These are phyloP conservation scores for Candida ortonii DNA, from an alignment of 805 yeast species.

Conservation along the genomic window DNA sequence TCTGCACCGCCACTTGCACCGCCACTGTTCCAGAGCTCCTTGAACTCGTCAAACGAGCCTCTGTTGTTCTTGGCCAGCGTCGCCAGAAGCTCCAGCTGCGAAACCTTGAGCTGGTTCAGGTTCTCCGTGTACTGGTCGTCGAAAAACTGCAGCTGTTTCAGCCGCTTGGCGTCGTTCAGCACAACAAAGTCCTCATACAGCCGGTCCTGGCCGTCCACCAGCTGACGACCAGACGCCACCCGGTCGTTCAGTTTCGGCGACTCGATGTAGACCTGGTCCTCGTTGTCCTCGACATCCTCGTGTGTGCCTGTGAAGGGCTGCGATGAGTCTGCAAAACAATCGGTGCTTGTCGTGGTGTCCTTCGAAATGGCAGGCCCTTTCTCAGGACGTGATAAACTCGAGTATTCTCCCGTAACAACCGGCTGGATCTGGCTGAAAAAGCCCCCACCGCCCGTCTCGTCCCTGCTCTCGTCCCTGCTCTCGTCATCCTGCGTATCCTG, in stretches of 20 bases:
- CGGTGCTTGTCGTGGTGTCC: slow-evolving; percentile 18
- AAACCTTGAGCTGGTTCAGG: slow-evolving; percentile 48
- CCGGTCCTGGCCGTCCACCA: slow-evolving; percentile 66
- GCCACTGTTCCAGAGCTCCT: slow-evolving; percentile 28
- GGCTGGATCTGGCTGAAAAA: slow-evolving; percentile 4
- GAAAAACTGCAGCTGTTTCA: slow-evolving; percentile 53
- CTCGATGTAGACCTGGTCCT: slow-evolving; percentile 16
- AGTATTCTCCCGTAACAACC: slow-evolving; percentile 6
- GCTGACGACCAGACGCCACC: slow-evolving; percentile 53
- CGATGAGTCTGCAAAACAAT: slow-evolving; percentile 19
- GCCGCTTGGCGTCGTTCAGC: slow-evolving; percentile 69
- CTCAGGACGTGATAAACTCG: no score
- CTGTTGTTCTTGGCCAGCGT: slow-evolving; percentile 36
- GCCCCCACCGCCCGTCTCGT: slow-evolving; percentile 4
- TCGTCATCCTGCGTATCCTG: slow-evolving; percentile 6
- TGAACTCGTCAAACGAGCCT: slow-evolving; percentile 29
- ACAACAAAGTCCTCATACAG: slow-evolving; percentile 88
- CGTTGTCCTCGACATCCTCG: slow-evolving; percentile 5
- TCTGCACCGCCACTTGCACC: slow-evolving; percentile 8
- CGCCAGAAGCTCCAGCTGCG: slow-evolving; percentile 50
- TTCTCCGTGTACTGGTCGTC: slow-evolving; percentile 49
- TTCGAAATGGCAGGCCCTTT: no score
- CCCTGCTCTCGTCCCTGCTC: slow-evolving; percentile 1
- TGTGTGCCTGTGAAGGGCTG: no score
- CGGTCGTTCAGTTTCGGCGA: slow-evolving; percentile 41